phyloP scores from a whole-genome alignment of 352 stramenopile species.

The Peronospora belbahrii region DNA sequence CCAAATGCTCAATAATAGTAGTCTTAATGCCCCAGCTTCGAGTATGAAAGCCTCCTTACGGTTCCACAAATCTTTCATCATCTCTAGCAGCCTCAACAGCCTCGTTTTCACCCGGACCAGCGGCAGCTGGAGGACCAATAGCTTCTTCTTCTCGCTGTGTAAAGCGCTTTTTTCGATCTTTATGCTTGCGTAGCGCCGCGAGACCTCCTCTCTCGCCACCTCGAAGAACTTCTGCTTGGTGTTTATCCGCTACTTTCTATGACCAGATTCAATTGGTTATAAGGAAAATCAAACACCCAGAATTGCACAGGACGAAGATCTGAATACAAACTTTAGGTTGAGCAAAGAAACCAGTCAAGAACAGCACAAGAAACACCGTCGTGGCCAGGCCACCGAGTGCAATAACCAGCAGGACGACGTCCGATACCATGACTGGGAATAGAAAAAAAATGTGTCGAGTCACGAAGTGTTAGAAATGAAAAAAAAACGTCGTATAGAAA shows the following conservation, averaged over 20 bases:
- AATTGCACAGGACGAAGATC: not conserved
- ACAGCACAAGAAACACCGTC: conserved; percentile 52
- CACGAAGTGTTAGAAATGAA: not conserved
- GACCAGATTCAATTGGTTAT: not conserved
- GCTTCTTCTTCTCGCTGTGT: conserved; percentile 18
- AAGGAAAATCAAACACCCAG: not conserved
- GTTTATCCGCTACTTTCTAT: conserved; percentile 32
- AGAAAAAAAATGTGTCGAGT: not conserved
- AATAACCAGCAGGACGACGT: conserved; percentile 45
- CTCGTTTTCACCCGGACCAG: conserved; percentile 15
- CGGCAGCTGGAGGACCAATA: conserved; percentile 3
- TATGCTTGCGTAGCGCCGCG: conserved; percentile 53
- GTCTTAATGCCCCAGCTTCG: not conserved
- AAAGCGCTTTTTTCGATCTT: conserved; percentile 47
- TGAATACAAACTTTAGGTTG: conserved; percentile 25
- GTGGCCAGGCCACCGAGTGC: conserved; percentile 40
- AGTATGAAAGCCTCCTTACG: conserved; percentile 22
- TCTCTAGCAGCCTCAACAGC: conserved; percentile 5
- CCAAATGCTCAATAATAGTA: not conserved
- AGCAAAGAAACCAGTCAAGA: conserved; percentile 58
- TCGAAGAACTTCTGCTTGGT: conserved; percentile 27
- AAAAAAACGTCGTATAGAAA: not conserved
- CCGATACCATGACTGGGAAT: conserved; percentile 40
- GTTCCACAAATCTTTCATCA: conserved; percentile 26
- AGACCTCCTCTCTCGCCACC: conserved; percentile 39